Evolutionary conservation across 139 green algal species (phyloP).

Genomic region (Asterochloris erici): DNA sequence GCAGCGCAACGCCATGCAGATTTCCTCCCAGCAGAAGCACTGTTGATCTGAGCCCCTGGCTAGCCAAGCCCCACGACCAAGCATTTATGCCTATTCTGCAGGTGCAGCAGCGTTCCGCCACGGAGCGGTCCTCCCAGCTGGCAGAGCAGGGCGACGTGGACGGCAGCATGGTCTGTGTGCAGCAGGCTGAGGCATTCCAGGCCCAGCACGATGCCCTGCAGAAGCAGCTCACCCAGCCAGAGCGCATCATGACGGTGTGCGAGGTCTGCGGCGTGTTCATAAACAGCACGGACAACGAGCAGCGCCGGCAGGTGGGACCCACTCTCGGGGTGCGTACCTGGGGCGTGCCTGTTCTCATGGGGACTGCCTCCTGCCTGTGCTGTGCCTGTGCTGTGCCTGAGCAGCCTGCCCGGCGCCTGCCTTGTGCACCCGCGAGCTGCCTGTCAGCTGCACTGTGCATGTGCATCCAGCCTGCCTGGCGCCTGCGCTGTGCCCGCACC

Average conservation of each 20-base stretch:
- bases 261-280: conserved; percentile 89
- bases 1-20: background rate
- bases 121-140: conserved; percentile 48
- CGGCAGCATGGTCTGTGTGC: conserved; percentile 52
- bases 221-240: conserved; percentile 53
- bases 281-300: conserved; percentile 80
- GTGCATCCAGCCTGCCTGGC: no score
- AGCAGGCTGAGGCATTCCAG: conserved; percentile 59
- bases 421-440: no score
- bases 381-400: no score
- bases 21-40: background rate
- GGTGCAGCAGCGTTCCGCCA: conserved; percentile 45
- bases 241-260: conserved; percentile 74
- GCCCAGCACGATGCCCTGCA: conserved; percentile 61
- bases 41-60: background rate
- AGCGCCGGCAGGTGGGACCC: conserved; percentile 42
- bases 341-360: no score
- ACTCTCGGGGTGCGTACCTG: no score
- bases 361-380: no score
- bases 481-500: no score
- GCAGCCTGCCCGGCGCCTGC: no score
- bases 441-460: no score
- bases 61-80: background rate
- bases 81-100: background rate
- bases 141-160: conserved; percentile 81